These are phyloP conservation scores for Malus sylvestris DNA, from an alignment of 306 rosid genomes.

Conservation along the genomic window DNA sequence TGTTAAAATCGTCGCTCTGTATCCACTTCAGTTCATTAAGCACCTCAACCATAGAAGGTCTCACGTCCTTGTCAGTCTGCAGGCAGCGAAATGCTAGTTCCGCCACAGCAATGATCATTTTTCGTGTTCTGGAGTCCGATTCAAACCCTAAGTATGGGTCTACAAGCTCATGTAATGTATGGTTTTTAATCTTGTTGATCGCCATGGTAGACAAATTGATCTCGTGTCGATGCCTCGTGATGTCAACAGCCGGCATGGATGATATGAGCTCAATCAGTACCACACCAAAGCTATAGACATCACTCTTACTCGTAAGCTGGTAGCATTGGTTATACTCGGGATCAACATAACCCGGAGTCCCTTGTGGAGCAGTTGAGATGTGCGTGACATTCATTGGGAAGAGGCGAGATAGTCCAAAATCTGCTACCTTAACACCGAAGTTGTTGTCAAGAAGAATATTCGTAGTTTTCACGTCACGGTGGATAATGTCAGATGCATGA, in stretches of 20 bases:
- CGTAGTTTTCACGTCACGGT: conserved; percentile 75
- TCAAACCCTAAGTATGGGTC: conserved; percentile 57
- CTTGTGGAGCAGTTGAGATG: conserved; percentile 83
- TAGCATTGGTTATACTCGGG: conserved; percentile 79
- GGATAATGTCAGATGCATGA: conserved; percentile 66
- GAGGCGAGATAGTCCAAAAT: conserved; percentile 83
- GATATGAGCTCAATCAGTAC: conserved; percentile 72
- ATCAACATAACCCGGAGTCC: conserved; percentile 93
- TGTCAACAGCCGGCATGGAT: conserved; percentile 80
- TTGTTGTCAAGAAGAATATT: conserved; percentile 66
- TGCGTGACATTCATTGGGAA: conserved; percentile 56
- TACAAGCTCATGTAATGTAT: conserved; percentile 53
- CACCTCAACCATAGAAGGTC: conserved; percentile 70
- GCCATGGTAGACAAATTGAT: conserved; percentile 82
- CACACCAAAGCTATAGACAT: conserved; percentile 87
- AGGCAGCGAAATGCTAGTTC: conserved; percentile 81
- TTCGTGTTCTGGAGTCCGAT: conserved; percentile 39
- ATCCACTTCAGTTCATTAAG: conserved; percentile 37
- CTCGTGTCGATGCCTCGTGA: conserved; percentile 73
- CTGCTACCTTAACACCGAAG: conserved; percentile 74
- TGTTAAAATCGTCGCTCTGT: conserved; percentile 28
- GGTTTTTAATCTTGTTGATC: conserved; percentile 56
- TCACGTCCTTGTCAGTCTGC: conserved; percentile 51
- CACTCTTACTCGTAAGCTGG: conserved; percentile 69
- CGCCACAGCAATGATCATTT: conserved; percentile 65